Conservation (phyloP, 305 asterid species). For the Fraxinus dipetala region DNA sequence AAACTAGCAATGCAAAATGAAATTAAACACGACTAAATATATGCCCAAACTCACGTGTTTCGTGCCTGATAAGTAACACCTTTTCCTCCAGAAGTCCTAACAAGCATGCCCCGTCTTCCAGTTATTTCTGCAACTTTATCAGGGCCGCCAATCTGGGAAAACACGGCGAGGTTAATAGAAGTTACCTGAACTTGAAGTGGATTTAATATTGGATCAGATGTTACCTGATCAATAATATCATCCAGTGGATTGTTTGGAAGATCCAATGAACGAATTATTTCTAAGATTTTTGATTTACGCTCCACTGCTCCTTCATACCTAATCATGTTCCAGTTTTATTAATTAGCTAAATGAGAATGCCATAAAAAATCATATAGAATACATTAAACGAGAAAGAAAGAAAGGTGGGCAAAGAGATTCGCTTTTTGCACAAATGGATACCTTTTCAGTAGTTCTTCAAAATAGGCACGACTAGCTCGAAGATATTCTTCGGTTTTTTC, state of each 20-base stretch:
- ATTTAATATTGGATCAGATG: constrained; percentile 5
- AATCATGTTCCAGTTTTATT: constrained; percentile 26
- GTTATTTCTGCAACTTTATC: constrained; percentile 96
- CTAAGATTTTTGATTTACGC: constrained; percentile 67
- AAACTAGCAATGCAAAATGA: constrained; percentile 28
- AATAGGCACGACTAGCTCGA: constrained; percentile 67
- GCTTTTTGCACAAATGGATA: constrained; percentile 26
- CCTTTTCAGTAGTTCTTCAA: constrained; percentile 72
- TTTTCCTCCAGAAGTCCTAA: constrained; percentile 83
- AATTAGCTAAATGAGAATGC: constrained; percentile 17
- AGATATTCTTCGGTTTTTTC: constrained; percentile 87
- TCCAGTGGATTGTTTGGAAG: constrained; percentile 98
- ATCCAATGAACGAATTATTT: constrained; percentile 78
- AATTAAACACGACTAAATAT: constrained; percentile 17
- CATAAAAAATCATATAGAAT: constrained; percentile 17
- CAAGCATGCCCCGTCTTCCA: constrained; percentile 96
- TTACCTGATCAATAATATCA: constrained; percentile 96
- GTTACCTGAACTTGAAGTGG: constrained; percentile 6
- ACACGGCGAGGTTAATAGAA: constrained; percentile 26
- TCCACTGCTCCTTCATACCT: constrained; percentile 86
- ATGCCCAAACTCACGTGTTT: constrained; percentile 72
- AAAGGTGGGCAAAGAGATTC: not conserved
- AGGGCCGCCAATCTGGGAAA: constrained; percentile 92
- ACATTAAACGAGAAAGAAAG: not conserved
- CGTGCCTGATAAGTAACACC: constrained; percentile 96